Evolutionary conservation across 306 rosid genomes (phyloP).

Genomic region (Prunus mira): DNA sequence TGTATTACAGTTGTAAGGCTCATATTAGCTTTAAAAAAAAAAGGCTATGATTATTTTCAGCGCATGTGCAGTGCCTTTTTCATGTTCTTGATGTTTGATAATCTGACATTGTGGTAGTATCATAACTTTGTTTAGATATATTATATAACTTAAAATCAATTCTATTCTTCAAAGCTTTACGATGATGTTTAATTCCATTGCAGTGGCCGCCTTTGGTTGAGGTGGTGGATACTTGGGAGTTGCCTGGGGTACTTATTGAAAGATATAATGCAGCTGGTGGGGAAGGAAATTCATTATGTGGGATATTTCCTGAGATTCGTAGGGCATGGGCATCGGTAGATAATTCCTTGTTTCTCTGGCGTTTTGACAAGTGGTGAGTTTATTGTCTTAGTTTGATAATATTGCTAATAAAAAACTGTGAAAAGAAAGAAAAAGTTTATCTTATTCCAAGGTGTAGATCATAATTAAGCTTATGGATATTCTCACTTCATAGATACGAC

Average conservation of each 20-base stretch:
- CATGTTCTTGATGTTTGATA: background rate
- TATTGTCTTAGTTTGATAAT: background rate
- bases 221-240: conserved; percentile 80
- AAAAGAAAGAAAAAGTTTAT: background rate
- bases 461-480: background rate
- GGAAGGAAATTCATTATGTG: conserved; percentile 96
- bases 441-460: background rate
- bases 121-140: background rate
- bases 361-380: conserved; percentile 91
- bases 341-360: conserved; percentile 94
- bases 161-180: conserved; percentile 6
- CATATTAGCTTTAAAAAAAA: background rate
- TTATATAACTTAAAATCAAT: background rate
- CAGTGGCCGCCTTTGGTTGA: conserved; percentile 98
- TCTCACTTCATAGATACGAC: background rate
- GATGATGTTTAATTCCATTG: conserved; percentile 25
- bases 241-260: conserved; percentile 90
- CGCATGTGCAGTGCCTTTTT: background rate
- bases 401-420: background rate
- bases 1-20: background rate
- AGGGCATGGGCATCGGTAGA: conserved; percentile 98
- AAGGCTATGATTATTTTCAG: background rate
- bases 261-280: conserved; percentile 95
- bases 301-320: conserved; percentile 90
- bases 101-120: background rate